Conservation (phyloP, 1,284 basidiomycete genomes). For the Fistulinella cinereoalba region DNA sequence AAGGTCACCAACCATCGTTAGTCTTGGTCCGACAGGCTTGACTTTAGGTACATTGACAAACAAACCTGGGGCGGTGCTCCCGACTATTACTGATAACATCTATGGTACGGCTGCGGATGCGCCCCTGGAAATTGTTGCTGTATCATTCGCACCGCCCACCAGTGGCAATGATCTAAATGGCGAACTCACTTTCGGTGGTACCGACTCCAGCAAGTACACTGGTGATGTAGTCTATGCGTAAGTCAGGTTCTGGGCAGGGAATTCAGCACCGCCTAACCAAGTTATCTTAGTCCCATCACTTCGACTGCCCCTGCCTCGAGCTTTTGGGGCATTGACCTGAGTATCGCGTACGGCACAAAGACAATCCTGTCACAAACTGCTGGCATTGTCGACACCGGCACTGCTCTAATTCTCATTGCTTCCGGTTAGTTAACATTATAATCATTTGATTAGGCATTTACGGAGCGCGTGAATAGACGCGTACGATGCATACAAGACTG, state of each 20-base stretch:
- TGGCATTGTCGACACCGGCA: slow-evolving; percentile 64
- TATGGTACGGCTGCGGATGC: slow-evolving; percentile 37
- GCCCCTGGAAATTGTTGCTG: slow-evolving; percentile 35
- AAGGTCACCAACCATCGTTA: slow-evolving; percentile 38
- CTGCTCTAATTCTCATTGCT: slow-evolving; percentile 38
- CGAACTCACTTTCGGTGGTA: slow-evolving; percentile 50
- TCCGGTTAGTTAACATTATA: slow-evolving; percentile 24
- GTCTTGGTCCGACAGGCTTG: slow-evolving; percentile 34
- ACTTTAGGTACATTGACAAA: slow-evolving; percentile 25
- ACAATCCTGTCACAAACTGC: slow-evolving; percentile 47
- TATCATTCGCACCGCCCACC: slow-evolving; percentile 42
- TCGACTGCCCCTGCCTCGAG: slow-evolving; percentile 43
- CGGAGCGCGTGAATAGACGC: slow-evolving; percentile 39
- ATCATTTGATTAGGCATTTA: background rate
- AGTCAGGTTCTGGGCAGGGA: slow-evolving; percentile 18
- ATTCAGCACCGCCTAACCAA: background rate
- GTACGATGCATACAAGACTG: slow-evolving; percentile 47
- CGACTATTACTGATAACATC: slow-evolving; percentile 38
- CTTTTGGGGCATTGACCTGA: slow-evolving; percentile 65
- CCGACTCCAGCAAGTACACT: slow-evolving; percentile 47
- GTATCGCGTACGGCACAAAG: slow-evolving; percentile 49
- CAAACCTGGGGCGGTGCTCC: slow-evolving; percentile 12
- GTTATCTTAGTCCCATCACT: slow-evolving; percentile 46
- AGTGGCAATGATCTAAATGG: slow-evolving; percentile 31
- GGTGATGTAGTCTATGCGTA: slow-evolving; percentile 46